A percentile compares a stretch with the other conserved stretches of the same genome.
phyloP scores from a whole-genome alignment of 495 filamentous ascomycete species.

The Parachaetomium inaequale region DNA sequence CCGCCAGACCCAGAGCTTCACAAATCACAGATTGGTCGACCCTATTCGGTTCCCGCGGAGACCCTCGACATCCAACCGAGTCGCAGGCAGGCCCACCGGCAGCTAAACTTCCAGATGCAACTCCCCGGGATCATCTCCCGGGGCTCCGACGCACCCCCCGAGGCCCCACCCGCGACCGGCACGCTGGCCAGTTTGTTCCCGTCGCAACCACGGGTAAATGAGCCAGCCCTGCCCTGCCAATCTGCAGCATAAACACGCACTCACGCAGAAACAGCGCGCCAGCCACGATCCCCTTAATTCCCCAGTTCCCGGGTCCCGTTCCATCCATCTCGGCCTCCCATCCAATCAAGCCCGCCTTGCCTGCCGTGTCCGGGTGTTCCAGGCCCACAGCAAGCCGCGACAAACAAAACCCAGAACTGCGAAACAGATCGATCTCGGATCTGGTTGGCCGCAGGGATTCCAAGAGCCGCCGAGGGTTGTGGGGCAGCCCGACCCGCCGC shows the following conservation, averaged over 20 bases:
- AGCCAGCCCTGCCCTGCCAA: not conserved
- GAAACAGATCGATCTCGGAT: constrained; percentile 3
- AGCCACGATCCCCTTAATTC: constrained; percentile 7
- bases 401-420: not conserved
- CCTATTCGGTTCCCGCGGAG: no score
- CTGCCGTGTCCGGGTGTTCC: no score
- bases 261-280: not conserved
- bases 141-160: not conserved
- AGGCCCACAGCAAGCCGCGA: not conserved
- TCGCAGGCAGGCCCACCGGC: no score
- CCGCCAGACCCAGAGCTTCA: no score
- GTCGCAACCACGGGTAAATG: not conserved
- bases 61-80: not conserved
- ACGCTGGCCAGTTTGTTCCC: not conserved
- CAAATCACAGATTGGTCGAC: no score
- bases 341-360: not conserved
- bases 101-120: not conserved
- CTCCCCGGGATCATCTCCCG: not conserved
- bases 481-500: not conserved
- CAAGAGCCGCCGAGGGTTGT: constrained; percentile 5
- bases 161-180: not conserved
- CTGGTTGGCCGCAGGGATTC: not conserved
- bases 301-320: constrained; percentile 5
- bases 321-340: not conserved
- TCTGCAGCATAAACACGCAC: not conserved